These are phyloP conservation scores for Yarrowia sp. DNA, from an alignment of 805 yeast genomes.

Conservation along the genomic window DNA sequence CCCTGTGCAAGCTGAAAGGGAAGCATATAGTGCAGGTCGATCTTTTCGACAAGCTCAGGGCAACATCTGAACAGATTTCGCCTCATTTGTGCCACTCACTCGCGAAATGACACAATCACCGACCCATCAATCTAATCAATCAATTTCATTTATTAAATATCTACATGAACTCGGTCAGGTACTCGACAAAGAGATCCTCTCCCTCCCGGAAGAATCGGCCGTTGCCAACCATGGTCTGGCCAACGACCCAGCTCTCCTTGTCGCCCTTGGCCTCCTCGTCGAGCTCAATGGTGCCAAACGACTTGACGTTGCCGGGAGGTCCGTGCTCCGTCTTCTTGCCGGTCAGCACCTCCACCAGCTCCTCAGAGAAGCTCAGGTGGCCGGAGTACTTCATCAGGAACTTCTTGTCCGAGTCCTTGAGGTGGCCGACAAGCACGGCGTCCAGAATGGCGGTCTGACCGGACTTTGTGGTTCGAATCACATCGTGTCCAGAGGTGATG, in stretches of 20 bases:
- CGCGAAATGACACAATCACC: too few relatives aligned
- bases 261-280: conserved; percentile 46
- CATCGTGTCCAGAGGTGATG: conserved; percentile 48
- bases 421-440: conserved; percentile 39
- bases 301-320: conserved; percentile 50
- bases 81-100: too few relatives aligned
- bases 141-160: too few relatives aligned
- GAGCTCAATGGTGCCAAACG: conserved; percentile 47
- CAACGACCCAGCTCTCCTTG: conserved; percentile 48
- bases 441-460: conserved; percentile 47
- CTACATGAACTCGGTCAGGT: conserved; percentile 33
- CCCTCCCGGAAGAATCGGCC: conserved; percentile 57
- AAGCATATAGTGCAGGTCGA: too few relatives aligned
- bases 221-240: conserved; percentile 53
- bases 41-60: too few relatives aligned
- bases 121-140: too few relatives aligned
- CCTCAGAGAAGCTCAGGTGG: conserved; percentile 44
- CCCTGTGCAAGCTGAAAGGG: too few relatives aligned
- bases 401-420: conserved; percentile 31
- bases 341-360: conserved; percentile 42
- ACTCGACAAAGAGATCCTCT: conserved; percentile 54
- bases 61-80: too few relatives aligned
- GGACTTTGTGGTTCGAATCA: conserved; percentile 46
- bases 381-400: conserved; percentile 46
- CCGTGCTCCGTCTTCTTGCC: conserved; percentile 41